Base-by-base conservation (phyloP, 176 grass and related monocot species). In the Raddia distichophylla region DNA sequence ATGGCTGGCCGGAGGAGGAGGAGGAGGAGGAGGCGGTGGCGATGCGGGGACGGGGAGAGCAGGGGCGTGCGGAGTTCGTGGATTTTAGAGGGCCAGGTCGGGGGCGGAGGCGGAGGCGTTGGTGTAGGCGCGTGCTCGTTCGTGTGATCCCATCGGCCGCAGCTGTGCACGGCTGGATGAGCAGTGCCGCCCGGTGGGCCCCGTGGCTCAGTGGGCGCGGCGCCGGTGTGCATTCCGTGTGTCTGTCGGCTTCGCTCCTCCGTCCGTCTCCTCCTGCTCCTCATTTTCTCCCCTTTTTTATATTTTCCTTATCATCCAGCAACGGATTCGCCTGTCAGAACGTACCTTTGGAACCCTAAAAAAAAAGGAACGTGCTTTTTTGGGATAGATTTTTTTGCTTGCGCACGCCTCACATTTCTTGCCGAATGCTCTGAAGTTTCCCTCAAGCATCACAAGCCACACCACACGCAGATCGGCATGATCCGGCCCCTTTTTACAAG, bases 111-210 rank as follows among this genome's bases (percentile, higher is more conserved):
- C 20, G 48, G 37, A 1, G 6, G 17, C 33, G 48, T 1, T 34
- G 63, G 64, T 57, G 1, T 14, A 9, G 14, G 75, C 35, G 71
- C 68, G 76, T 42, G 77, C 77, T 8, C 63, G 70, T 49, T 85
- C 72, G 82, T 81, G 87, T 76, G 82, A 89, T 84, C 82, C 81
- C 86, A 60, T 79, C 75, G 3, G 52, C 79, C 59, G 79, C 60
- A 49, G 76, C 77, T 73, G 83, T 44, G 61, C 49, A 59, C 80
- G 86, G 74, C 66, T 75, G 77, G 84, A 59, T 65, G 80, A 14
- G 74, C 58, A 12, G 80, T 16, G 37, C 27, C 13, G 20, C 4
- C 22, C 3, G 56, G 63, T 43, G 66, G 67, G 54, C 2, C 75
- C 60, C 45, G 6, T 44, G 44, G 14, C 16, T 72, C 67, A 43